phyloP scores from a whole-genome alignment of 2,329 filamentous ascomycete species.

The Pseudogymnoascus sp. region DNA sequence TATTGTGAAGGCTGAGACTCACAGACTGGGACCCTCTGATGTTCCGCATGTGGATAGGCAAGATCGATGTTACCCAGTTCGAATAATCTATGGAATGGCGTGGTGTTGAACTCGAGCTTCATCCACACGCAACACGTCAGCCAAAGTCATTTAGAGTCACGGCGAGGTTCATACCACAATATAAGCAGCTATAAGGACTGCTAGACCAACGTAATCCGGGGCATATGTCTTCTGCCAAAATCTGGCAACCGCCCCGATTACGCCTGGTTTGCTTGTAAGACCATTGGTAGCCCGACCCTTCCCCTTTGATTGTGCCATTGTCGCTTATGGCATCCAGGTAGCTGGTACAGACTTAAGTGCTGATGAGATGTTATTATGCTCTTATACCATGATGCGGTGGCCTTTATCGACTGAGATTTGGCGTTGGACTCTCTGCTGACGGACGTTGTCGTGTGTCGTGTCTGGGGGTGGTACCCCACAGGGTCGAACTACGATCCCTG shows the following conservation, averaged over 20 bases:
- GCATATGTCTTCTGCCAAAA: conserved; percentile 67
- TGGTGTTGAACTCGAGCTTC: conserved; percentile 59
- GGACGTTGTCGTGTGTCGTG: neutral
- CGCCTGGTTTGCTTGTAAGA: conserved; percentile 3
- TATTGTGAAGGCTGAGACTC: conserved; percentile 29
- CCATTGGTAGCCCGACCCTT: neutral
- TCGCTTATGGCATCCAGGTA: neutral
- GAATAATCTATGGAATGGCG: conserved; percentile 94
- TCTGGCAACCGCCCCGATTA: conserved; percentile 24
- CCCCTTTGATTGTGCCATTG: neutral
- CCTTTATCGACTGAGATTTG: neutral
- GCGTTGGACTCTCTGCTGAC: neutral
- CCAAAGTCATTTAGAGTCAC: neutral
- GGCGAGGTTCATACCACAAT: conserved; percentile 41
- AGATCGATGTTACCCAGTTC: conserved; percentile 76
- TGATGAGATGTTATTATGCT: neutral
- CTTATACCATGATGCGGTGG: neutral
- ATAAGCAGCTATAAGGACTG: conserved; percentile 60
- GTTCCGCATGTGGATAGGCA: conserved; percentile 74
- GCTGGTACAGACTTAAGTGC: neutral
- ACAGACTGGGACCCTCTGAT: conserved; percentile 77
- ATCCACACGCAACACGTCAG: neutral
- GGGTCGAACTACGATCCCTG: neutral
- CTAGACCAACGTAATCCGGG: conserved; percentile 77
- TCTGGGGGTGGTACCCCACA: neutral